A percentile compares a stretch with the other conserved stretches of the same genome.
phyloP scores from a whole-genome alignment of 495 filamentous ascomycete genomes.

The Xylaria telfairii region DNA sequence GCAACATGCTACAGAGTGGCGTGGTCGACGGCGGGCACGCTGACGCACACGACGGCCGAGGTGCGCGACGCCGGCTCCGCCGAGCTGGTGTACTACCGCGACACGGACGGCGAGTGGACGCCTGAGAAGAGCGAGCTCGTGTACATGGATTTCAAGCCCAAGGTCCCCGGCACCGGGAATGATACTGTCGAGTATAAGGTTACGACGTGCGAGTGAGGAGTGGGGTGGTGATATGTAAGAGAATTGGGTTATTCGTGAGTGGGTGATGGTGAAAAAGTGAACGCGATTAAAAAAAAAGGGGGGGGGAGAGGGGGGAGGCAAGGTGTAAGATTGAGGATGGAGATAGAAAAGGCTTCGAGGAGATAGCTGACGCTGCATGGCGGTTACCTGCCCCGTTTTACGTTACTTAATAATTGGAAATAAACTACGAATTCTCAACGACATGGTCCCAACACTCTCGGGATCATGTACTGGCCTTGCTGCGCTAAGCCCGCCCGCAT shows the following conservation, averaged over 20 bases:
- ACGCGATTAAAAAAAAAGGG: too few relatives aligned
- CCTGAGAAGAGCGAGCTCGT: constrained; percentile 47
- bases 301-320: not conserved
- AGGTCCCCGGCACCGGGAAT: constrained; percentile 46
- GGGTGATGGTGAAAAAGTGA: not conserved
- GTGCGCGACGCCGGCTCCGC: constrained; percentile 44
- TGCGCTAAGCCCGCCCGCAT: too few relatives aligned
- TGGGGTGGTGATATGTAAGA: not conserved
- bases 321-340: not conserved
- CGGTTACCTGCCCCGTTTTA: not conserved
- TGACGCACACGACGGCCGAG: constrained; percentile 49
- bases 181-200: constrained; percentile 47
- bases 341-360: not conserved
- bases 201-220: constrained; percentile 40
- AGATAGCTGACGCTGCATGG: not conserved
- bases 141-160: constrained; percentile 50
- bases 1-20: constrained; percentile 45
- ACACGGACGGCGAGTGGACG: constrained; percentile 49
- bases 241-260: not conserved
- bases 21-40: constrained; percentile 44
- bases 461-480: too few relatives aligned
- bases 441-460: not conserved
- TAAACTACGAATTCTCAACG: not conserved
- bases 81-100: constrained; percentile 48
- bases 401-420: not conserved